Conservation (phyloP, 1,139 yeast species). For the Taphrina deformans region DNA sequence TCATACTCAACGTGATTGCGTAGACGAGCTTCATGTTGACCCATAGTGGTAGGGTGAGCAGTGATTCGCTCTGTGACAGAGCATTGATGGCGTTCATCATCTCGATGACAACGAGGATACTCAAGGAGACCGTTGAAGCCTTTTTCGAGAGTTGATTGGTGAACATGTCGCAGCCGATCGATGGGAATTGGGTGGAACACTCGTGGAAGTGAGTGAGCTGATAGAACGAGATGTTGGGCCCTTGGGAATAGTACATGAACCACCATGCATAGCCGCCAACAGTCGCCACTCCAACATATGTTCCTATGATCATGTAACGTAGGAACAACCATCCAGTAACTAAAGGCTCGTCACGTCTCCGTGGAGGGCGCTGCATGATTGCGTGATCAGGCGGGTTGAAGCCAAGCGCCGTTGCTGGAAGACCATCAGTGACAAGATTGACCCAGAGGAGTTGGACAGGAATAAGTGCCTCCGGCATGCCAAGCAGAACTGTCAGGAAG, state of each 20-base stretch:
- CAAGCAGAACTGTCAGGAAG: constrained; percentile 44
- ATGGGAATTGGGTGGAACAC: constrained; percentile 45
- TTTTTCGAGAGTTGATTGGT: constrained; percentile 41
- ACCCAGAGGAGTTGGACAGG: constrained; percentile 48
- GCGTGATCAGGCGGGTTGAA: constrained; percentile 46
- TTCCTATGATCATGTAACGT: constrained; percentile 48
- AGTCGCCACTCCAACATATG: constrained; percentile 49
- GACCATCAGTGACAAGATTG: constrained; percentile 46
- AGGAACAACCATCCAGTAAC: constrained; percentile 48
- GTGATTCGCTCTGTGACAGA: constrained; percentile 48
- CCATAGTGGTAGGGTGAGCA: constrained; percentile 49
- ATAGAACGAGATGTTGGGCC: constrained; percentile 46
- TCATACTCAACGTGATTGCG: constrained; percentile 47
- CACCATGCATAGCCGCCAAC: constrained; percentile 51
- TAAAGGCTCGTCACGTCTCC: constrained; percentile 46
- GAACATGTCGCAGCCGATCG: constrained; percentile 47
- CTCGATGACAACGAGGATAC: constrained; percentile 49
- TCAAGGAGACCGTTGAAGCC: constrained; percentile 49
- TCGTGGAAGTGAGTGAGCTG: constrained; percentile 48
- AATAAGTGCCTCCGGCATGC: constrained; percentile 45
- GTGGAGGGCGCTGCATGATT: constrained; percentile 45
- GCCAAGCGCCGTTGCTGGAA: constrained; percentile 48
- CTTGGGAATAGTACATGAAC: constrained; percentile 45
- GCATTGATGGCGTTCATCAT: constrained; percentile 51
- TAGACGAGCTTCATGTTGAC: constrained; percentile 46